Evolutionary conservation across 345 rosid genomes (phyloP).

Genomic region (Citrus maxima): DNA sequence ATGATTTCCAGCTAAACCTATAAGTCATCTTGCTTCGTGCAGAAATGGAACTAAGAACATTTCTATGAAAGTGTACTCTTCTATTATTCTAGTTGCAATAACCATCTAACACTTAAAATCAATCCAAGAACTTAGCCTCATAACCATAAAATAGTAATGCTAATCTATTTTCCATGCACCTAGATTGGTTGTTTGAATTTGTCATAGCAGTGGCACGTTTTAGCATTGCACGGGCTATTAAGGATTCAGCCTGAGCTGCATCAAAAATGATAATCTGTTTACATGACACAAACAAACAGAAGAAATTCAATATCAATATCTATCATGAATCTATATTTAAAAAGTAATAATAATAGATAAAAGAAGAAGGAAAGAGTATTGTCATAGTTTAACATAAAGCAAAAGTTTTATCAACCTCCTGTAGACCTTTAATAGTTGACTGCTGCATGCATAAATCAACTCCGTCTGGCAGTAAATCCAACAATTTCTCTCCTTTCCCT

Average conservation of each 20-base stretch:
- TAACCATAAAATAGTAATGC: neutral
- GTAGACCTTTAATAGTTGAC: constrained; percentile 63
- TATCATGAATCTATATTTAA: neutral
- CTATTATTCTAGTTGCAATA: neutral
- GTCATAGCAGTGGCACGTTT: constrained; percentile 84
- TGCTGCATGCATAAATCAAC: constrained; percentile 66
- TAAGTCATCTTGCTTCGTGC: neutral
- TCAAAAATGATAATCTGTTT: constrained; percentile 49
- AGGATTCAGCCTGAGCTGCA: constrained; percentile 60
- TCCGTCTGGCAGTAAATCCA: constrained; percentile 59
- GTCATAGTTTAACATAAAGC: neutral
- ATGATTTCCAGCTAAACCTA: neutral
- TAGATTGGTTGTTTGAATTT: constrained; percentile 75
- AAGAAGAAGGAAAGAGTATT: neutral
- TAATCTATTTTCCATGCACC: constrained; percentile 37
- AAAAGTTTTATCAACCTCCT: constrained; percentile 46
- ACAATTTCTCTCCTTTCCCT: constrained; percentile 70
- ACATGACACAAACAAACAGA: constrained; percentile 10
- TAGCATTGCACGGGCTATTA: constrained; percentile 69
- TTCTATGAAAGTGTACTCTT: neutral
- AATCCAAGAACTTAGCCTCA: neutral
- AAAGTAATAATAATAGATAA: no score
- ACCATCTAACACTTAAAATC: neutral
- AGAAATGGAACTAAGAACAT: neutral
- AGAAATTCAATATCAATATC: constrained; percentile 9